phyloP scores from a whole-genome alignment of 2,329 filamentous ascomycete genomes.

The Trichophyton rubrum region DNA sequence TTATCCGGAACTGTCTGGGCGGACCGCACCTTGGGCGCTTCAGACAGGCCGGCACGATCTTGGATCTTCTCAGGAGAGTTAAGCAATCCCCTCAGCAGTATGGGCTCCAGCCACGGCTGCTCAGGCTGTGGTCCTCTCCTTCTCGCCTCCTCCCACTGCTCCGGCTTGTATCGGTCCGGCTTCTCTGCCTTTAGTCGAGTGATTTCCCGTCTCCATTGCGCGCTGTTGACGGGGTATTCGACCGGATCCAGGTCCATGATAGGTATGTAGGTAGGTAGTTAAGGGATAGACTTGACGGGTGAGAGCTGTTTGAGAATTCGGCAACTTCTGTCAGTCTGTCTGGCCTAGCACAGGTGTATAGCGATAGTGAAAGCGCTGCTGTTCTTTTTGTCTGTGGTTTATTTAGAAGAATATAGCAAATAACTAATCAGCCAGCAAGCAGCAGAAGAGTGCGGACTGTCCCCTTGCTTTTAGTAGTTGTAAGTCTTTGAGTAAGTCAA shows the following conservation, averaged over 20 bases:
- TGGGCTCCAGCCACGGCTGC: neutral
- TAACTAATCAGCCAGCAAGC: too few species aligned
- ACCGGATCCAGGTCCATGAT: neutral
- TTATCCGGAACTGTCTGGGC: neutral
- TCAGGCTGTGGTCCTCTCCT: neutral
- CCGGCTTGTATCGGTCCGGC: neutral
- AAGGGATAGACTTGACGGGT: too few species aligned
- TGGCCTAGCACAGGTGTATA: too few species aligned
- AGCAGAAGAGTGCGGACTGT: too few species aligned
- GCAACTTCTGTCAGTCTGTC: too few species aligned
- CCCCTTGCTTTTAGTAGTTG: too few species aligned
- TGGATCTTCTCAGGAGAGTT: neutral
- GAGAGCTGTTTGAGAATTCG: too few species aligned
- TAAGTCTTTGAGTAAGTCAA: too few species aligned
- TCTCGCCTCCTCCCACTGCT: neutral
- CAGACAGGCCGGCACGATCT: neutral
- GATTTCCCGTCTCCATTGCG: neutral
- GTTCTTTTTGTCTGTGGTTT: too few species aligned
- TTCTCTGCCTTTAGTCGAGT: neutral
- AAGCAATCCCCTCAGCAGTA: neutral
- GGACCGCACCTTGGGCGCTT: neutral
- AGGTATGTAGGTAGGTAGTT: too few species aligned
- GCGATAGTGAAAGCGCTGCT: too few species aligned
- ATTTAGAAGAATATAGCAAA: too few species aligned
- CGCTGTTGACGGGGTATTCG: neutral